Base-by-base conservation (phyloP, 2,329 filamentous ascomycete genomes). In the Paecilomyces niveus region DNA sequence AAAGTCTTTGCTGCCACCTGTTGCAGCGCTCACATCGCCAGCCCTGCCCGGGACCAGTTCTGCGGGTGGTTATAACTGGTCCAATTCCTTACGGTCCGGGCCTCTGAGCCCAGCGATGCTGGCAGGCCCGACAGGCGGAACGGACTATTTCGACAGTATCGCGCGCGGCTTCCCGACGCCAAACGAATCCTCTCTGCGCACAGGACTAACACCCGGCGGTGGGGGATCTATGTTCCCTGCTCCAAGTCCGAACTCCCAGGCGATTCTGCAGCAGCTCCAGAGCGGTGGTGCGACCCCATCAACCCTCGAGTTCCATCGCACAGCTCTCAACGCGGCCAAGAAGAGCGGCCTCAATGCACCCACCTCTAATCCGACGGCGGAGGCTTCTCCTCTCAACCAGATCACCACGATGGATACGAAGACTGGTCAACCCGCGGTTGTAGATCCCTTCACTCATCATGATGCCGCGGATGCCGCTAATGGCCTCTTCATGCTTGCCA, bases 61-160 rank as follows among this genome's bases (percentile, higher is more conserved):
- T 57, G 89, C 85, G 35, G 84, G 86, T 22, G 75, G 75, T 26
- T 89, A 89, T 70, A 87, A 89, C 74, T 97, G 92, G 92, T 84
- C 85, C 64, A 88, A 92, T 67, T 96, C 92, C 53, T 80, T 99
- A 68, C 88, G 94, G 64, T 92, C 92, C 61, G 94, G 94, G 66
- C 94, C 94, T 50, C 77, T 99, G 65, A 97, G 94, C 75, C 94
- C 94, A 78, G 94, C 93, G 63, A 97, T 99, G 92, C 86, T 99
- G 58, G 90, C 92, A 53, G 94, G 92, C 24, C 94, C 85, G 49
- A 81, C 84, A 22, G 80, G 79, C 50, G 26, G 50, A 57, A 89
- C 84, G 72, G 92, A 97, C 72, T 97, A 97, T 77, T 96, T 97
- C 71, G 91, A 96, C 68, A 87, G 87, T 56, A 81, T 96, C 63